Evolutionary conservation across 306 rosid species (phyloP).

Genomic region (Fragaria iinumae): DNA sequence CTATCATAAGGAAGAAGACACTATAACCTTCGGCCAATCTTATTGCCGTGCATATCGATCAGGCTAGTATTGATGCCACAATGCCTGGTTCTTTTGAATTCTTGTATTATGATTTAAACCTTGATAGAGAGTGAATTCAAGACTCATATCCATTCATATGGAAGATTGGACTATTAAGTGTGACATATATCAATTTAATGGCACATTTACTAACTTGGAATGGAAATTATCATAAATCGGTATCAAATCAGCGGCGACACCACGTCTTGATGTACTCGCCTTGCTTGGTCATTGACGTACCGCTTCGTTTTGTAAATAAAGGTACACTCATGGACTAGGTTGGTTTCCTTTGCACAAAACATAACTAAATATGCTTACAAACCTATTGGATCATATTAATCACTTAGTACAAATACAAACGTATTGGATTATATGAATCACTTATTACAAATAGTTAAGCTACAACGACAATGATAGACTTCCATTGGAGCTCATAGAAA

Average conservation of each 20-base stretch:
- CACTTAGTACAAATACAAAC: no score
- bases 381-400: no score
- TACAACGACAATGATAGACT: no score
- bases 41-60: background rate
- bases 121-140: background rate
- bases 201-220: no score
- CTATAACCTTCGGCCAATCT: background rate
- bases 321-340: slow-evolving; percentile 21
- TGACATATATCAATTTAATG: background rate
- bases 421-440: no score
- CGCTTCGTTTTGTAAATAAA: slow-evolving; percentile 37
- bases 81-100: background rate
- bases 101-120: background rate
- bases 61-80: background rate
- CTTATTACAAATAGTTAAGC: no score
- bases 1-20: background rate
- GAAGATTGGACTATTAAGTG: background rate
- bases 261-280: slow-evolving; percentile 11
- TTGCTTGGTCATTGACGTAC: slow-evolving; percentile 23
- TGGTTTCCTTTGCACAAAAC: slow-evolving; percentile 17
- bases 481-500: no score
- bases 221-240: no score
- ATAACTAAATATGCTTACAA: no score
- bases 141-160: background rate
- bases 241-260: slow-evolving; percentile 38